These are phyloP conservation scores for Chlamydomonas incerta DNA, from an alignment of 139 green algal species.

Conservation along the genomic window DNA sequence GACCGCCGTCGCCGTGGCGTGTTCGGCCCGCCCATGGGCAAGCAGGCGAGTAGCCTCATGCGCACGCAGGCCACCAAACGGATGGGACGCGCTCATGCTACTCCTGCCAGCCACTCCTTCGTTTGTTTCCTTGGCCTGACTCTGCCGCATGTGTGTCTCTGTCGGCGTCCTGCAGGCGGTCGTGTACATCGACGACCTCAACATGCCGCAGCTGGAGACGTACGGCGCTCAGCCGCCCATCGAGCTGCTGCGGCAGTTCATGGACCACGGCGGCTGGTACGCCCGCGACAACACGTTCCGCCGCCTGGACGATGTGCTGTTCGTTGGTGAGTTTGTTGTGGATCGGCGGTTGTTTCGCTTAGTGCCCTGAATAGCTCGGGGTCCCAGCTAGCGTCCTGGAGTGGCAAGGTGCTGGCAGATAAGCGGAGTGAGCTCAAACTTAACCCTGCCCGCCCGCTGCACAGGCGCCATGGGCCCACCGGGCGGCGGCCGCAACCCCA, in stretches of 20 bases:
- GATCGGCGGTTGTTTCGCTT: too few species aligned
- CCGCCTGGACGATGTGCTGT: conserved; percentile 75
- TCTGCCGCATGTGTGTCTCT: too few species aligned
- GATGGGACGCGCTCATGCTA: too few species aligned
- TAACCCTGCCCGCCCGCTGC: too few species aligned
- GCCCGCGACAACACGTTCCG: conserved; percentile 68
- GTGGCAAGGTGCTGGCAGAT: too few species aligned
- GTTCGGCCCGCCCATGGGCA: conserved; percentile 75
- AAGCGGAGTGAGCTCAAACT: too few species aligned
- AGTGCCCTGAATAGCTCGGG: too few species aligned
- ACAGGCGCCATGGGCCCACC: conserved; percentile 78
- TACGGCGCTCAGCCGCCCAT: conserved; percentile 67
- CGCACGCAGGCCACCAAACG: too few species aligned
- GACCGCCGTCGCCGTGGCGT: conserved; percentile 77
- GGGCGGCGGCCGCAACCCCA: conserved; percentile 68
- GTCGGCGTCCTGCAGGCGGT: conserved; percentile 37
- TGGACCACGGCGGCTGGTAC: conserved; percentile 82
- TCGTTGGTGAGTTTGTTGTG: conserved; percentile 53
- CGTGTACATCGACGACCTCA: conserved; percentile 87
- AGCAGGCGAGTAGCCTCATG: conserved; percentile 41
- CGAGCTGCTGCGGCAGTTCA: conserved; percentile 81
- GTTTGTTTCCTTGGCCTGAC: too few species aligned
- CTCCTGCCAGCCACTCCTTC: too few species aligned
- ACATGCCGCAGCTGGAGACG: conserved; percentile 80
- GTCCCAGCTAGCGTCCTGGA: too few species aligned